Evolutionary conservation across 1,284 basidiomycete genomes (phyloP).

Genomic region (Vanrija pseudolonga): DNA sequence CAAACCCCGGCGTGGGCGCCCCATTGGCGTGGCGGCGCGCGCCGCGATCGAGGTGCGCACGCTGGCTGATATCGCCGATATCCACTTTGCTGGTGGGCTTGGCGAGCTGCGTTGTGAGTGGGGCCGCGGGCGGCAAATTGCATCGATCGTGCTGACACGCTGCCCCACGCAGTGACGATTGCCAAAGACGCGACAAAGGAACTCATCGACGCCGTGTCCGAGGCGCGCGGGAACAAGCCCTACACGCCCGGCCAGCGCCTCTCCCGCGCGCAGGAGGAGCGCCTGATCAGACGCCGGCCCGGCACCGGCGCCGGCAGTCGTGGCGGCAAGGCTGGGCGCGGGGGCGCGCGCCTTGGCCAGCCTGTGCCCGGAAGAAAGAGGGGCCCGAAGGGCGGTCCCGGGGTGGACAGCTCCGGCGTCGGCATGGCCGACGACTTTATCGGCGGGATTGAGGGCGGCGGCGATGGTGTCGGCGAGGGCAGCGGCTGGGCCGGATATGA

Average conservation of each 20-base stretch:
- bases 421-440: background rate
- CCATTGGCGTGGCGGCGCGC: background rate
- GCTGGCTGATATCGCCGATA: slow-evolving; percentile 14
- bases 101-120: slow-evolving; percentile 13
- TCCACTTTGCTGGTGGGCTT: slow-evolving; percentile 12
- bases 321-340: slow-evolving; percentile 3
- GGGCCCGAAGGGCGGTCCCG: background rate
- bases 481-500: background rate
- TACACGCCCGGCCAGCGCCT: slow-evolving; percentile 6
- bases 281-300: slow-evolving; percentile 14
- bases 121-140: no score
- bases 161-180: slow-evolving; percentile 14
- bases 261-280: slow-evolving; percentile 13
- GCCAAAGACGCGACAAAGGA: slow-evolving; percentile 10
- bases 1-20: background rate
- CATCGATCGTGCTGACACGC: no score
- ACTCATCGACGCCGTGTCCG: slow-evolving; percentile 10
- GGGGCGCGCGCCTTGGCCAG: background rate
- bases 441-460: background rate
- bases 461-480: background rate
- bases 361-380: background rate
- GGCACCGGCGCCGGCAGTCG: slow-evolving; percentile 13
- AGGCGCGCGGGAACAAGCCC: slow-evolving; percentile 9
- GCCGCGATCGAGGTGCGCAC: slow-evolving; percentile 6
- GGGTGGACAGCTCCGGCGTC: background rate